Conservation (phyloP, 1,284 basidiomycete genomes). For the Trichosporon sp. region DNA sequence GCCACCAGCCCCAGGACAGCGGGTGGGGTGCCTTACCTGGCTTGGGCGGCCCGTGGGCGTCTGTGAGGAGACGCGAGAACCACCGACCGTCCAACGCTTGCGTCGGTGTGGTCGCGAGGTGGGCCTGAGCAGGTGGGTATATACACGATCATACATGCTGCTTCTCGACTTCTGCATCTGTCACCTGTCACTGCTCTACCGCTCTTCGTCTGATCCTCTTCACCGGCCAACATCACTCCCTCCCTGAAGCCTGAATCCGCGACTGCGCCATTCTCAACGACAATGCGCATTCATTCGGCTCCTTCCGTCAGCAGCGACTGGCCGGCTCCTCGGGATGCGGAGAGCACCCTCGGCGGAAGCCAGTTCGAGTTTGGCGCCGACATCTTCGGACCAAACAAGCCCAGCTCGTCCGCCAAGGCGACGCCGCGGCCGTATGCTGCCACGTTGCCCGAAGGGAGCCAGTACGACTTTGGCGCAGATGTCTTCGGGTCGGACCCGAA, state of each 20-base stretch:
- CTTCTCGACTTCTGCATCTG: background rate
- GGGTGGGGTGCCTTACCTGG: background rate
- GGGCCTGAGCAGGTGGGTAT: background rate
- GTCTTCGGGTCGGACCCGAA: background rate
- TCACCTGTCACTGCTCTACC: background rate
- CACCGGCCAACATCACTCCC: too few relatives aligned
- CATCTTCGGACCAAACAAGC: conserved; percentile 11
- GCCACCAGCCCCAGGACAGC: background rate
- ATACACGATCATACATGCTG: background rate
- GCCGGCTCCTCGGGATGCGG: background rate
- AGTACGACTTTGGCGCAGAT: conserved; percentile 9
- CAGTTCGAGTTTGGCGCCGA: conserved; percentile 13
- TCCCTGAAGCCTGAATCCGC: background rate
- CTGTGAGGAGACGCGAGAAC: background rate
- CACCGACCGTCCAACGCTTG: background rate
- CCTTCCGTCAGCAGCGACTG: background rate
- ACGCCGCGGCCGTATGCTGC: background rate
- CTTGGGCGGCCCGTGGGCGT: conserved; percentile 15
- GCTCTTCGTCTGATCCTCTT: background rate
- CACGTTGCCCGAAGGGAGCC: background rate
- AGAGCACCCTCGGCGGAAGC: background rate
- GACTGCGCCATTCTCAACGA: background rate
- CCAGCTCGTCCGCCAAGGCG: background rate
- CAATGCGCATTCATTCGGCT: background rate
- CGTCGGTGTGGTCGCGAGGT: background rate